A percentile compares a stretch with the other conserved stretches of the same genome.
Evolutionary conservation across 805 yeast genomes (phyloP).

Genomic region (Pichia insulana): DNA sequence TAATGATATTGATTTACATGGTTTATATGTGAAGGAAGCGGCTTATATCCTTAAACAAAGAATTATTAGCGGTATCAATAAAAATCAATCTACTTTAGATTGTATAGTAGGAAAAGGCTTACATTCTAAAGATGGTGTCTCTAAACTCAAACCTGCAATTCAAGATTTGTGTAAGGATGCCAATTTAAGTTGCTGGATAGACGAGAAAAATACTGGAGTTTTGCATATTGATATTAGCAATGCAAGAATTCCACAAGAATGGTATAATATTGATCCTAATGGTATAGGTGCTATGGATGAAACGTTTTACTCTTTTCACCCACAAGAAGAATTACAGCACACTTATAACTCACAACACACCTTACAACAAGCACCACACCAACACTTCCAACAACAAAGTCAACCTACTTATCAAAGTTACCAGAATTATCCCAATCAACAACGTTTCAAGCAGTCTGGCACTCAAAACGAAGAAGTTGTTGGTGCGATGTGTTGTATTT

Average conservation of each 20-base stretch:
- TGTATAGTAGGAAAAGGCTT: conserved; percentile 92
- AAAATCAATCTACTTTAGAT: conserved; percentile 52
- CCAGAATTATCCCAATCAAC: conserved; percentile 18
- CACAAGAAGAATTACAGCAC: conserved; percentile 8
- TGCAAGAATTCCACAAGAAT: conserved; percentile 34
- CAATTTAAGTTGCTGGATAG: conserved; percentile 50
- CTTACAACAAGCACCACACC: conserved; percentile 20
- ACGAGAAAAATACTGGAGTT: conserved; percentile 73
- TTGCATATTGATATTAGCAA: conserved; percentile 55
- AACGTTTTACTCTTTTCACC: conserved; percentile 15
- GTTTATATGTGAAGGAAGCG: conserved; percentile 85
- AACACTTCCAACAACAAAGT: conserved; percentile 27
- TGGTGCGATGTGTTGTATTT: not conserved
- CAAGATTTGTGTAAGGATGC: conserved; percentile 67
- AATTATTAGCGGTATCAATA: conserved; percentile 52
- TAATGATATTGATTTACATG: conserved; percentile 90
- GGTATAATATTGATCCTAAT: conserved; percentile 24
- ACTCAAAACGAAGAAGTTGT: not conserved
- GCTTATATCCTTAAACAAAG: conserved; percentile 66
- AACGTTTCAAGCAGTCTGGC: conserved; percentile 15
- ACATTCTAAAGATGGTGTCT: conserved; percentile 74
- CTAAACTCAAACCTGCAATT: conserved; percentile 85
- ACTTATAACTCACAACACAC: conserved; percentile 16
- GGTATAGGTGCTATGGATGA: conserved; percentile 28
- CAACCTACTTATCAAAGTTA: conserved; percentile 19